Conservation (phyloP, 768 basidiomycete species). For the Sarcomyxa edulis region DNA sequence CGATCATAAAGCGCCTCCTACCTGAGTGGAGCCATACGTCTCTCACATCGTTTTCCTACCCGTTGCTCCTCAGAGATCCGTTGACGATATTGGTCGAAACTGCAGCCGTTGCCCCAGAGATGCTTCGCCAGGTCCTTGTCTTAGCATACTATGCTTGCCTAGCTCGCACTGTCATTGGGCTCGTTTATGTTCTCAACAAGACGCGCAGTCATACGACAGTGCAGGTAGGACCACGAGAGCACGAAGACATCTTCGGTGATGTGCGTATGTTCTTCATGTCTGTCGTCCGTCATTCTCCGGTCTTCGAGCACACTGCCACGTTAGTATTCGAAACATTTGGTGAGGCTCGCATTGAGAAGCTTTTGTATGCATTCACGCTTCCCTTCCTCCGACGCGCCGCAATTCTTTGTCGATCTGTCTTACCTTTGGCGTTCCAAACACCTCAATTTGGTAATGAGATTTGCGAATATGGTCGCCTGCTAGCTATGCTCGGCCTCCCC, state of each 20-base stretch:
- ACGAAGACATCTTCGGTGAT: conserved; percentile 77
- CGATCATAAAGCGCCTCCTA: conserved; percentile 82
- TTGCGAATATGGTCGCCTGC: conserved; percentile 76
- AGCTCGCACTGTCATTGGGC: conserved; percentile 78
- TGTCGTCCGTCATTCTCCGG: conserved; percentile 82
- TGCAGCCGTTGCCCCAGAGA: conserved; percentile 85
- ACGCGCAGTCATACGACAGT: conserved; percentile 49
- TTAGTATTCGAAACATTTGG: conserved; percentile 77
- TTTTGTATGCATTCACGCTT: conserved; percentile 83
- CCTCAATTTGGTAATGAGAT: conserved; percentile 35
- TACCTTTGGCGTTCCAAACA: conserved; percentile 58
- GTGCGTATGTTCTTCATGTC: conserved; percentile 89
- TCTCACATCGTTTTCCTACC: conserved; percentile 76
- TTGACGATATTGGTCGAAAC: conserved; percentile 87
- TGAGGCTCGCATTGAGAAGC: conserved; percentile 78
- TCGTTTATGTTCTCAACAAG: conserved; percentile 80
- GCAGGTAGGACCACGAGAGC: conserved; percentile 39
- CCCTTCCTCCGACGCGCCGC: conserved; percentile 89
- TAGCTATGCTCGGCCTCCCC: conserved; percentile 74
- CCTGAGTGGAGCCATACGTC: conserved; percentile 92
- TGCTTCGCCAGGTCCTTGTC: conserved; percentile 83
- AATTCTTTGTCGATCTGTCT: conserved; percentile 74
- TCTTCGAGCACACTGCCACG: conserved; percentile 81
- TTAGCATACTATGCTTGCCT: conserved; percentile 89
- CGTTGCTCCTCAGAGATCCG: conserved; percentile 85